Percentiles rank a stretch among this genome's conserved stretches.
Conservation (phyloP, 768 basidiomycete species). For the Pleurotus salmoneostramineus region DNA sequence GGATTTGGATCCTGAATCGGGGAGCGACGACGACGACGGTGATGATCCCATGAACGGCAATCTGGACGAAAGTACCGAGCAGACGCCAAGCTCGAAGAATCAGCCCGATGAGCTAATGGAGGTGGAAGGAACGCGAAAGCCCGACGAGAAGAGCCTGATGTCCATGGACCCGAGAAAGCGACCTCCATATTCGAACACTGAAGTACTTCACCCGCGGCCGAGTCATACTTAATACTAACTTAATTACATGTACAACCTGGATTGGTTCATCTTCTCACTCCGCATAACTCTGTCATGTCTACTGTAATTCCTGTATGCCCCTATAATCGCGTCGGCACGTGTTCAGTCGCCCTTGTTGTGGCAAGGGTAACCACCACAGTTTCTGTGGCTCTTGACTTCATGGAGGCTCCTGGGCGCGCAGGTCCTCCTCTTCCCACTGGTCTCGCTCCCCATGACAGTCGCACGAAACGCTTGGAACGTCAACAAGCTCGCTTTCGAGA, state of each 20-base stretch:
- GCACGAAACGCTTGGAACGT: conserved; percentile 54
- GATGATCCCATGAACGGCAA: conserved; percentile 16
- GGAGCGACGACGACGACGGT: conserved; percentile 29
- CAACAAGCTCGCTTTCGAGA: conserved; percentile 67
- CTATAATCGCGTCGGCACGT: too few species aligned
- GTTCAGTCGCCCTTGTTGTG: too few species aligned
- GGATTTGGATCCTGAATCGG: conserved; percentile 35
- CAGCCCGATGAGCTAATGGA: conserved; percentile 4
- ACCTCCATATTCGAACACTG: conserved; percentile 9
- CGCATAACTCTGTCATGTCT: too few species aligned
- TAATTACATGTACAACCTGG: too few species aligned
- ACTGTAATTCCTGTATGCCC: too few species aligned
- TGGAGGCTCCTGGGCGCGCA: neutral
- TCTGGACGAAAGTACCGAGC: neutral
- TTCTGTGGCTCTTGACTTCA: too few species aligned
- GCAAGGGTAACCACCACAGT: too few species aligned
- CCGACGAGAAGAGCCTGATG: neutral
- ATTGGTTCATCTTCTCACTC: neutral
- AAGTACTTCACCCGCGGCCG: neutral
- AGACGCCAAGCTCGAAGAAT: neutral
- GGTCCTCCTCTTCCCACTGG: conserved; percentile 5
- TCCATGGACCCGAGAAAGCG: conserved; percentile 14
- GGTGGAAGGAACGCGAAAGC: neutral
- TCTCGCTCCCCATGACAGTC: conserved; percentile 51
- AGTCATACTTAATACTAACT: too few species aligned